Evolutionary conservation across 176 grass and related monocot species (phyloP), one percentile per base, ranked within the genome.

Genomic region (Bromus sterilis): DNA sequence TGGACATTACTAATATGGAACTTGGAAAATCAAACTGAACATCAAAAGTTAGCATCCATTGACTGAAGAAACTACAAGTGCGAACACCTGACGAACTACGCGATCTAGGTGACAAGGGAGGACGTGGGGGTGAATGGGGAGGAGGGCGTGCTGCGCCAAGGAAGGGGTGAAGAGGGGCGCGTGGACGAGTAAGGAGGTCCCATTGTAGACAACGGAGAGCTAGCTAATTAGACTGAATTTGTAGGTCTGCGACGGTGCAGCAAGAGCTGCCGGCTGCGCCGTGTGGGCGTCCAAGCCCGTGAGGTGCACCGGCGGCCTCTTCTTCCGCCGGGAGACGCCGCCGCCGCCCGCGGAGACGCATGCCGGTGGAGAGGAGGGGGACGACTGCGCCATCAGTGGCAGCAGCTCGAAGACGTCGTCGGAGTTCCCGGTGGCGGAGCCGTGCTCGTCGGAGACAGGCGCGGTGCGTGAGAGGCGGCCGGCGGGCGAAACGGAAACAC

Each of bases 121-220:
- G n/a, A 11, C 24, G 24, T 16, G 74, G 15, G 35, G 43, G 30
- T 9, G 39, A n/a, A 93, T 93, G 93, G 90, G 93, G 40, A 89
- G 86, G 84, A 93, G 84, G 51, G 85, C 83, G 55, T 93, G 90
- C 84, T 93, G 85, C 11, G 79, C 86, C 3, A 93, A 87, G 85
- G 93, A 96, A 80, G 93, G 93, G 0, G n/a, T 91, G 28, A 96
- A 91, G 75, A 76, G 90, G 53, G 93, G 93, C 0, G 93, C 88
- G 25, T 96, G 90, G 93, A 93, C 90, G 33, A 75, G 72, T 68
- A 80, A 81, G 33, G 93, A 96, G 44, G 93, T 93, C 80, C 44
- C 44, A 16, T 48, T 53, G n/a, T n/a, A n/a, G n/a, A n/a, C n/a
- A n/a, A n/a, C 51, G 56, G 56, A 58, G 23, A 58, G 23, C 16